Evolutionary conservation across 2,329 filamentous ascomycete genomes (phyloP).

Genomic region (Penicillium hesseltinei): DNA sequence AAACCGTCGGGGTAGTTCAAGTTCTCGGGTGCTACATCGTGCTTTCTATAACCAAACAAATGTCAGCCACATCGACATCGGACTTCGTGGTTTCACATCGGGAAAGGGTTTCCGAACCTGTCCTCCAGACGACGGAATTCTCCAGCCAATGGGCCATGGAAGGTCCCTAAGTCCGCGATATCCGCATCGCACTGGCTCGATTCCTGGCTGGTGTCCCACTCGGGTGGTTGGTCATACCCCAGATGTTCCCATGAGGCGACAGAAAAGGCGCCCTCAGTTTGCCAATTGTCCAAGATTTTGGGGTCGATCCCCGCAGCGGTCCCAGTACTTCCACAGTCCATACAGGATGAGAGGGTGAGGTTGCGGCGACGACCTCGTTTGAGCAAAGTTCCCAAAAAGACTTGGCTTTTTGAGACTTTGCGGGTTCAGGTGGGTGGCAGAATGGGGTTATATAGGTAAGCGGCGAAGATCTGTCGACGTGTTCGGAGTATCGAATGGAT

Average conservation of each 20-base stretch:
- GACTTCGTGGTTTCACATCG: not conserved
- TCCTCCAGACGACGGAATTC: conserved; percentile 26
- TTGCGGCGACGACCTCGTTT: conserved; percentile 16
- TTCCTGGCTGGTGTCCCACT: conserved; percentile 42
- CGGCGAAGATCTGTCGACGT: not conserved
- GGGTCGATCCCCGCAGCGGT: conserved; percentile 43
- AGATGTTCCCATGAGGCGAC: conserved; percentile 38
- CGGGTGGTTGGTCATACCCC: conserved; percentile 37
- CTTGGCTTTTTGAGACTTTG: conserved; percentile 22
- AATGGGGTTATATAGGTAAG: not conserved
- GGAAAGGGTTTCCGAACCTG: conserved; percentile 25
- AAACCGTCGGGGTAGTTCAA: conserved; percentile 31
- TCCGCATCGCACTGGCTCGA: conserved; percentile 40
- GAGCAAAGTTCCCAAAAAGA: conserved; percentile 28
- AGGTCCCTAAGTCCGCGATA: conserved; percentile 33
- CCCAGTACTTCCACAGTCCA: conserved; percentile 39
- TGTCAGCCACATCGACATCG: conserved; percentile 3
- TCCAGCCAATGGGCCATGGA: conserved; percentile 31
- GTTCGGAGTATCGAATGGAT: not conserved
- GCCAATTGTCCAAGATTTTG: conserved; percentile 43
- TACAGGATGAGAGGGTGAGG: conserved; percentile 27
- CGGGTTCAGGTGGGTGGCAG: not conserved
- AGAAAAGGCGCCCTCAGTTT: conserved; percentile 37
- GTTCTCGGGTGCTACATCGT: conserved; percentile 33
- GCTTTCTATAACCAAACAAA: conserved; percentile 29